A percentile compares a stretch with the other conserved stretches of the same genome.
Evolutionary conservation across 257 asterid species (phyloP).

Genomic region (Rauvolfia tetraphylla): DNA sequence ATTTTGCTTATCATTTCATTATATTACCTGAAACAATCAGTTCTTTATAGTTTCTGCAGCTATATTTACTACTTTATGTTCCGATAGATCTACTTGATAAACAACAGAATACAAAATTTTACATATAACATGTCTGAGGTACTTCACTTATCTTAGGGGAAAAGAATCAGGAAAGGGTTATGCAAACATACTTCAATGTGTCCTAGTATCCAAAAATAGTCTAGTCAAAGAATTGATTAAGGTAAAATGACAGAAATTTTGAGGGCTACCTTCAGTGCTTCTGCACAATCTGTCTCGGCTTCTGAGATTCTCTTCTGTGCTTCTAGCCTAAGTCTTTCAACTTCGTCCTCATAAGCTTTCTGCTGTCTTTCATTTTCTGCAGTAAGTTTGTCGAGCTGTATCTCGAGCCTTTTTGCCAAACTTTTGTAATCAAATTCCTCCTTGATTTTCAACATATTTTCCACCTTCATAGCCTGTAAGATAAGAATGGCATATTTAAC

Average conservation of each 20-base stretch:
- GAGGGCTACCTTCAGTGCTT: conserved; percentile 68
- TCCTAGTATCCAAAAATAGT: background rate
- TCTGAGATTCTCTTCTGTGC: conserved; percentile 75
- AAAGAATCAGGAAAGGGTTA: background rate
- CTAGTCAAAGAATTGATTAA: background rate
- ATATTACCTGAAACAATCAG: background rate
- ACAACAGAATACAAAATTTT: background rate
- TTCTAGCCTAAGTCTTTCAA: conserved; percentile 79
- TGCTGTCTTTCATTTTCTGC: conserved; percentile 91
- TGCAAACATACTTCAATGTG: background rate
- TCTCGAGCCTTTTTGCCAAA: conserved; percentile 77
- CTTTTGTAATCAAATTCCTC: conserved; percentile 98
- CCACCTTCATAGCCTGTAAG: conserved; percentile 97
- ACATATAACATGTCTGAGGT: background rate
- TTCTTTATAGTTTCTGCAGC: background rate
- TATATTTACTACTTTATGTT: too few species aligned
- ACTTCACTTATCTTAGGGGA: background rate
- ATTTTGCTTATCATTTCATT: background rate
- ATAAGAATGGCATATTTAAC: conserved; percentile 15
- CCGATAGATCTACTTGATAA: background rate
- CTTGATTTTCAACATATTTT: conserved; percentile 97
- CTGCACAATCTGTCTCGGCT: conserved; percentile 77
- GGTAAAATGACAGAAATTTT: background rate
- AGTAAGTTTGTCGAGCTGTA: conserved; percentile 82
- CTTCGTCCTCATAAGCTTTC: conserved; percentile 74